Percentiles rank a stretch among this genome's conserved stretches.
phyloP scores from a whole-genome alignment of 106 monocot species.

The Apostasia shenzhenica region DNA sequence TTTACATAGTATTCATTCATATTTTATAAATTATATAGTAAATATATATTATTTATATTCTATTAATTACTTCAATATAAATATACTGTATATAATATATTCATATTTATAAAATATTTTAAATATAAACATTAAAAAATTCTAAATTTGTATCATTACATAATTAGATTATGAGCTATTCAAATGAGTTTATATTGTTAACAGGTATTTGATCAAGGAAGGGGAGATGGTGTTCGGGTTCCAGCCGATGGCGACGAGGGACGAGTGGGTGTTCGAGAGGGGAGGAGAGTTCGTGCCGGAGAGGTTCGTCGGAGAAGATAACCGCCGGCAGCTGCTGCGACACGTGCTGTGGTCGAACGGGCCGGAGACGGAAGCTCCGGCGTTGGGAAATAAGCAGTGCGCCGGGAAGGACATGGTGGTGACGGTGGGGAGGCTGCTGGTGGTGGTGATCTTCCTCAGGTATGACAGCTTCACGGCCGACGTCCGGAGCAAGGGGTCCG shows the following conservation, averaged over 20 bases:
- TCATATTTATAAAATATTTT: too few relatives aligned
- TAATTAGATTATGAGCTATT: too few relatives aligned
- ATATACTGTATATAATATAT: too few relatives aligned
- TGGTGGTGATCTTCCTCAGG: conserved; percentile 36
- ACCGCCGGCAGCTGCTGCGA: conserved; percentile 18
- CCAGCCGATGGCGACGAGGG: conserved; percentile 41
- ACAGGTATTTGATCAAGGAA: conserved; percentile 22
- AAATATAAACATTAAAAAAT: too few relatives aligned
- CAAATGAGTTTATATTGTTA: too few relatives aligned
- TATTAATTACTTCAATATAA: too few relatives aligned
- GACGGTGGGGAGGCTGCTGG: conserved; percentile 24
- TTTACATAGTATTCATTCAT: too few relatives aligned
- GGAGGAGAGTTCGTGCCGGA: conserved; percentile 29
- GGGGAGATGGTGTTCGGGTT: conserved; percentile 54
- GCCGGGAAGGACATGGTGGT: conserved; percentile 38
- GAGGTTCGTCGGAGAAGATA: conserved; percentile 26
- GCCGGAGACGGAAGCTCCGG: conserved; percentile 31
- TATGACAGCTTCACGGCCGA: conserved; percentile 41
- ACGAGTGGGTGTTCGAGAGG: conserved; percentile 25
- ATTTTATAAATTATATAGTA: too few relatives aligned
- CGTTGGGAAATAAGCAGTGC: conserved; percentile 39
- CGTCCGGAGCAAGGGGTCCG: conserved; percentile 3
- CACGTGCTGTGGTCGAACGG: conserved; percentile 20
- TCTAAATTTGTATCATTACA: too few relatives aligned
- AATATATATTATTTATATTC: too few relatives aligned